Base-by-base conservation (phyloP, 768 basidiomycete species). In the Saitozyma podzolica region DNA sequence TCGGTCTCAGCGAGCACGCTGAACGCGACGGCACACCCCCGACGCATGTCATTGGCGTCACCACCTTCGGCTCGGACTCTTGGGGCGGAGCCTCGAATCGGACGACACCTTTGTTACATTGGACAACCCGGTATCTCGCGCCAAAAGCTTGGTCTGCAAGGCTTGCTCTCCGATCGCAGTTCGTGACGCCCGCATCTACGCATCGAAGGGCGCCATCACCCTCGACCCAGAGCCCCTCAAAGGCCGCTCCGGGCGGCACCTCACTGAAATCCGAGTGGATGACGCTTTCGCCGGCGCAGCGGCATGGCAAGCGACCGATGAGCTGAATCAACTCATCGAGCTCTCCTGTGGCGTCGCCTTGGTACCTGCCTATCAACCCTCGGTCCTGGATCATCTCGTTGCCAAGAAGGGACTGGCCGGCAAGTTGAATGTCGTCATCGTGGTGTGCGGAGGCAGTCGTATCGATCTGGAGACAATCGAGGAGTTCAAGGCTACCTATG, bases 361-460 rank as follows among this genome's bases (percentile, higher is more conserved):
- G n/a, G 43, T 39, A 8, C 40, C 43, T 8, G 41, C 19, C 8
- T 45, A 42, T 29, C 19, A 56, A 8, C 55, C 8, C 41, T 10
- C 37, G 43, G 37, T 56, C 39, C 40, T 56, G 3, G 14, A 47
- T 17, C 19, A 56, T 13, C 20, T 56, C 39, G 41, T 56, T 17
- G 19, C 40, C n/a, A 14, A 43, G 55, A 56, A 56, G 43, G 43
- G 43, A 17, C 17, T 42, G 11, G 13, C 20, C 29, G 54, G 49
- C 19, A 63, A 60, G 58, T 20, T 58, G 50, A 63, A 61, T n/a
- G 58, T 69, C 50, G 64, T 65, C 11, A 39, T 65, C 17, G 61
- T 65, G 19, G 64, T 59, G 14, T 69, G 67, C 29, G 67, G 67
- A 5, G 67, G 67, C 11, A 63, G 57, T 39, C 49, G 60, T 43